These are phyloP conservation scores for Magnolia officinalis DNA, from an alignment of 164 flowering plant species.

Conservation along the genomic window DNA sequence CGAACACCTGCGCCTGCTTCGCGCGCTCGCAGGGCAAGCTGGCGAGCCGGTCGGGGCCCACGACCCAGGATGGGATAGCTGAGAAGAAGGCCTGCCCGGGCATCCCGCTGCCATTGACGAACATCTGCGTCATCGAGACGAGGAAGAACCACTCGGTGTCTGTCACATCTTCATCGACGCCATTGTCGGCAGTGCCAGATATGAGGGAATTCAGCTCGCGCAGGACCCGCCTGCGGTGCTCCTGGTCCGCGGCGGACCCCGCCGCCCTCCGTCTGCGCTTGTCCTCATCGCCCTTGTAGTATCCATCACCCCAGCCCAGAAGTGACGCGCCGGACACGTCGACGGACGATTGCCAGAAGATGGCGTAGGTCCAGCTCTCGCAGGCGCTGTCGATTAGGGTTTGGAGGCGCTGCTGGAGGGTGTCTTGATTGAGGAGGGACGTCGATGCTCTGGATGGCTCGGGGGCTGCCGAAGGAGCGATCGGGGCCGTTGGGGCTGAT, in stretches of 20 bases:
- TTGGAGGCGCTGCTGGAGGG: conserved; percentile 77
- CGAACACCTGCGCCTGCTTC: conserved; percentile 60
- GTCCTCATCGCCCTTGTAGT: conserved; percentile 78
- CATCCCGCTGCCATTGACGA: conserved; percentile 56
- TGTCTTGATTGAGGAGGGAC: conserved; percentile 52
- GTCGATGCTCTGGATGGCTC: conserved; percentile 11
- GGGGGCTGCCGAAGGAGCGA: neutral
- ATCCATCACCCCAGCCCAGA: conserved; percentile 90
- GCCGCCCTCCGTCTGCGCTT: conserved; percentile 16
- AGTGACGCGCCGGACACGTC: conserved; percentile 43
- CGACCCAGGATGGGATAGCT: conserved; percentile 51
- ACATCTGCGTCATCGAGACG: conserved; percentile 82
- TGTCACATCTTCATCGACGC: conserved; percentile 80
- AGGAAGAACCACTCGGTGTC: conserved; percentile 96
- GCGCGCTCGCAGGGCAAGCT: conserved; percentile 65
- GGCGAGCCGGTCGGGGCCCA: conserved; percentile 51
- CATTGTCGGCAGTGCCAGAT: conserved; percentile 52
- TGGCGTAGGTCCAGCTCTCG: conserved; percentile 91
- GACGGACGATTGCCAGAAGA: conserved; percentile 80
- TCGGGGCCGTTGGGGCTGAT: conserved; percentile 11
- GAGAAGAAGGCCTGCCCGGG: conserved; percentile 68
- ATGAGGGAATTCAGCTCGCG: conserved; percentile 77
- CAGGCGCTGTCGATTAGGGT: conserved; percentile 63
- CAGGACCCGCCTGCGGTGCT: conserved; percentile 66
- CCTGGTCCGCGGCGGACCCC: conserved; percentile 55